phyloP scores from a whole-genome alignment of 2,329 filamentous ascomycete species.

The Fusarium luffae region DNA sequence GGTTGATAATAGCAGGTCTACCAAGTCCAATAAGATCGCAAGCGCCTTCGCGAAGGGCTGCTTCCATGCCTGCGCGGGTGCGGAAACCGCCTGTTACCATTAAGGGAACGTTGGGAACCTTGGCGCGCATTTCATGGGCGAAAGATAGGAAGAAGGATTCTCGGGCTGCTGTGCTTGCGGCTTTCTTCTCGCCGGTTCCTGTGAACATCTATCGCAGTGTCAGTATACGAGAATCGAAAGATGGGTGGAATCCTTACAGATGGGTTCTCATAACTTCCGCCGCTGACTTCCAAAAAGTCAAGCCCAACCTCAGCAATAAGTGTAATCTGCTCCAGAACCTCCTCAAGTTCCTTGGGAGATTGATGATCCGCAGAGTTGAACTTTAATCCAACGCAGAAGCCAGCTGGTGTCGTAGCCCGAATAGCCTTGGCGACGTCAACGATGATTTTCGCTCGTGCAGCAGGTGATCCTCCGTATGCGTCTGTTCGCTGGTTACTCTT shows the following conservation, averaged over 20 bases:
- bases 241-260: conserved; percentile 46
- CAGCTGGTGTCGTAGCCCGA: conserved; percentile 50
- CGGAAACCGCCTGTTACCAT: conserved; percentile 74
- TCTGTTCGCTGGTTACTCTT: conserved; percentile 65
- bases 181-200: conserved; percentile 23
- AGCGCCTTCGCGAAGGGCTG: conserved; percentile 50
- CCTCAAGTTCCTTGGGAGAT: conserved; percentile 54
- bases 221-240: neutral
- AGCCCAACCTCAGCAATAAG: conserved; percentile 61
- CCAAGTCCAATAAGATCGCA: conserved; percentile 58
- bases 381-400: conserved; percentile 65
- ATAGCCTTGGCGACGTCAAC: conserved; percentile 61
- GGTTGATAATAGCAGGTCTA: conserved; percentile 54
- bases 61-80: conserved; percentile 56
- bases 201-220: conserved; percentile 50
- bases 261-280: conserved; percentile 69
- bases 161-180: conserved; percentile 59
- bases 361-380: conserved; percentile 69
- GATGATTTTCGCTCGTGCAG: conserved; percentile 61
- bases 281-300: conserved; percentile 76
- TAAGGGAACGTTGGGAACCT: conserved; percentile 58
- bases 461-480: conserved; percentile 63
- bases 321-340: conserved; percentile 68
- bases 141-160: conserved; percentile 79
- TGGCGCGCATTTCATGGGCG: conserved; percentile 60